Base-by-base conservation (phyloP, 306 rosid species). In the Lathyrus sativus region DNA sequence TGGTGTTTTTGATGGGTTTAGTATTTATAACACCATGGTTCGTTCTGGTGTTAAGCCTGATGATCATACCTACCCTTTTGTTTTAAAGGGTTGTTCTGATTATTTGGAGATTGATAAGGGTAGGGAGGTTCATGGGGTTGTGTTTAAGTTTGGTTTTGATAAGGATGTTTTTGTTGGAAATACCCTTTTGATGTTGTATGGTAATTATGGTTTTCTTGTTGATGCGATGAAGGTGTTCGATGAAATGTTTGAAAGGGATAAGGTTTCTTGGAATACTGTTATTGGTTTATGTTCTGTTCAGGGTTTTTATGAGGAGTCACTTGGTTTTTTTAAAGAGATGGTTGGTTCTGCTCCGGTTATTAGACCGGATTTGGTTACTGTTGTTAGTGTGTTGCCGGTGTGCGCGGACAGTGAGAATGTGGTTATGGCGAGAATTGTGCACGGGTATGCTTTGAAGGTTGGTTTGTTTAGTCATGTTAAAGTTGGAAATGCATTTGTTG, bases 181-280 rank as follows among this genome's bases (percentile, higher is more conserved):
- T 57, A 92, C 96, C 14, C 88, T 92, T 67, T 50, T 83, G 77
- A 33, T 72, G 74, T 63, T 92, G 6, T 92, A 89, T 37, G 91
- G 96, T 3, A 81, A 77, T 62, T 81, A 83, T 38, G 87, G 85
- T 22, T 13, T 59, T 48, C 35, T 83, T 12, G 9, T 1, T 49
- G 83, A 77, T 73, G 88, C 86, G 2, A 66, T 72, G 78, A 87
- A 57, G 71, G 79, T 84, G 69, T 92, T 92, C 24, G 88, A 84
- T 71, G 87, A 92, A 85, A 92, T 92, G 96, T 43, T 9, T 62
- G 92, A 81, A 22, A 89, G 84, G 80, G 98, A 92, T 81, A 83
- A 49, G 15, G 88, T 87, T 41, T 89, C 96, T 0, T 89, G 98
- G 96, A 92, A 92, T 73, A 78, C 92, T 6, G 49, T 83, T 35